Conservation (phyloP, 495 filamentous ascomycete species). For the Tuber melanosporum region DNA sequence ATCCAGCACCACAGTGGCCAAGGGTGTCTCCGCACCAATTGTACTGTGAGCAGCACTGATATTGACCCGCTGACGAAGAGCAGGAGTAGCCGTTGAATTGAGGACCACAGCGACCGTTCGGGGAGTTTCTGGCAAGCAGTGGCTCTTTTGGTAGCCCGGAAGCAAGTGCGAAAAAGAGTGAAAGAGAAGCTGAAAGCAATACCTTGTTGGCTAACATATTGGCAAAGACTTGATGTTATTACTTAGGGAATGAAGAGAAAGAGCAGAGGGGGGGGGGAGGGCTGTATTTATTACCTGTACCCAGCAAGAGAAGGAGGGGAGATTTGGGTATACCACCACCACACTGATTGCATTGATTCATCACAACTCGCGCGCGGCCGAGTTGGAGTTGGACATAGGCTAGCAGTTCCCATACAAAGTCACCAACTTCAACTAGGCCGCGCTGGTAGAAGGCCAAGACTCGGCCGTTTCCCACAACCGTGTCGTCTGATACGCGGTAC, state of each 20-base stretch:
- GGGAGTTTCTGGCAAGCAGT: constrained; percentile 14
- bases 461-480: not conserved
- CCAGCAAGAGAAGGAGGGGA: not conserved
- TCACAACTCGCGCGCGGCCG: not conserved
- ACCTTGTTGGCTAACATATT: not conserved
- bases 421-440: not conserved
- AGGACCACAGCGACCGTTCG: constrained; percentile 19
- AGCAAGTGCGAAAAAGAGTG: not conserved
- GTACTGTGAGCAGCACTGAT: constrained; percentile 31
- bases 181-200: not conserved
- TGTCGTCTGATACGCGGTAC: not conserved
- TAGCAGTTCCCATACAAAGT: not conserved
- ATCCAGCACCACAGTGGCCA: constrained; percentile 31
- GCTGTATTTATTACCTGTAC: not conserved
- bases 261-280: not conserved
- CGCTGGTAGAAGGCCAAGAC: not conserved
- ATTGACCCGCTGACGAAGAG: not conserved
- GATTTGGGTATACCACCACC: not conserved
- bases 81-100: constrained; percentile 9
- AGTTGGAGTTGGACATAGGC: not conserved
- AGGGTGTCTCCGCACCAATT: constrained; percentile 28
- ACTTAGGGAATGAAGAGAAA: not conserved
- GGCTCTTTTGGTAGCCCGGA: not conserved
- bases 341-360: not conserved
- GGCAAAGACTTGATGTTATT: not conserved